A percentile compares a stretch with the other conserved stretches of the same genome.
Conservation (phyloP, 768 basidiomycete species). For the Peribolospora kevripleyi region DNA sequence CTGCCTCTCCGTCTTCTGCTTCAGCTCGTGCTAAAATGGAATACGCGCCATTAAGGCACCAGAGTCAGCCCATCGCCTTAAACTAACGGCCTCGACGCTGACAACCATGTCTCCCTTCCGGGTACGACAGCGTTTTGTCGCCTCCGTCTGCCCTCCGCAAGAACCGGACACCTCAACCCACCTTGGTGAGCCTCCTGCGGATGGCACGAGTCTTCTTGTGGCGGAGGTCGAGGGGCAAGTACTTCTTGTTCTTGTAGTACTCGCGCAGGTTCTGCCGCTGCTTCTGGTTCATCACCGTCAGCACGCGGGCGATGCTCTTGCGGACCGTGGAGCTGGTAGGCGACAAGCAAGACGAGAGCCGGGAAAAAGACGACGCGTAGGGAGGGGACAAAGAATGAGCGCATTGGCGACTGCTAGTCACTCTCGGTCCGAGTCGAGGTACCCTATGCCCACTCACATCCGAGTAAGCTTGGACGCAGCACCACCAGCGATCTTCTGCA, state of each 20-base stretch:
- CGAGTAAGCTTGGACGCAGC: constrained; percentile 86
- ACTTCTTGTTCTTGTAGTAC: constrained; percentile 93
- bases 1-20: constrained; percentile 64
- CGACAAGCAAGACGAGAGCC: background rate
- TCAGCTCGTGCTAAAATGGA: constrained; percentile 46
- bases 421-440: background rate
- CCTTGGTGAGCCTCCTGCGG: constrained; percentile 77
- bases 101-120: background rate
- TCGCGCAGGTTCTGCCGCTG: constrained; percentile 87
- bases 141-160: background rate
- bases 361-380: background rate
- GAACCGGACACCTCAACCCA: constrained; percentile 18
- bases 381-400: background rate
- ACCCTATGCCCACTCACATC: constrained; percentile 40
- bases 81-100: background rate
- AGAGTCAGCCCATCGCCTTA: background rate
- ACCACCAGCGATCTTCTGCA: constrained; percentile 93
- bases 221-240: constrained; percentile 88
- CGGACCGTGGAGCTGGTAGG: constrained; percentile 59
- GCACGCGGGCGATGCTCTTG: constrained; percentile 91
- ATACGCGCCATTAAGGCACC: background rate
- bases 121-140: too few relatives aligned
- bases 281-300: constrained; percentile 98
- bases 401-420: background rate
- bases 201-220: constrained; percentile 96